phyloP scores from a whole-genome alignment of 306 rosid species.

The Casuarina cunninghamiana region DNA sequence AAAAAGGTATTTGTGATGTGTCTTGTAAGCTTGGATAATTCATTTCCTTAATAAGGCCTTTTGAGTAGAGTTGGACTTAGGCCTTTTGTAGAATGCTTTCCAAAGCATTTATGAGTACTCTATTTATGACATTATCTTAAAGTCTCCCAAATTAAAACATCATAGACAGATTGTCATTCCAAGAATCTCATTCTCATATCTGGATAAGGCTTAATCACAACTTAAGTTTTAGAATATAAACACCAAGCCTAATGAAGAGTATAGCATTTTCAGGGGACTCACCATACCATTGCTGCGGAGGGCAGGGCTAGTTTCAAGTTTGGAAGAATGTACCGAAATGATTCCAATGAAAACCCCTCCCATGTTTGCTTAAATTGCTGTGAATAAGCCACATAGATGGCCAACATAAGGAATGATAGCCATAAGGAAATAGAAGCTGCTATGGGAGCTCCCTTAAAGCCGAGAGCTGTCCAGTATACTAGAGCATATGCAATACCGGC shows the following conservation, averaged over 20 bases:
- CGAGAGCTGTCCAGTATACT: slow-evolving; percentile 46
- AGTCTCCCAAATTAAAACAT: no score
- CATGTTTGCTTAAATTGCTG: slow-evolving; percentile 58
- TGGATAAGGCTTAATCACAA: background rate
- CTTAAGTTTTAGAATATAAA: background rate
- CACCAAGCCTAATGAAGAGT: background rate
- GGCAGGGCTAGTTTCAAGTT: slow-evolving; percentile 68
- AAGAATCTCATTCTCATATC: no score
- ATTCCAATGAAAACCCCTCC: slow-evolving; percentile 62
- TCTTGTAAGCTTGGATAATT: no score
- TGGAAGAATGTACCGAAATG: slow-evolving; percentile 37
- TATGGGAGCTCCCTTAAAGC: slow-evolving; percentile 66
- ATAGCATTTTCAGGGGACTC: slow-evolving; percentile 24
- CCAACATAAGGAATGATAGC: slow-evolving; percentile 49
- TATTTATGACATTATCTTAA: no score
- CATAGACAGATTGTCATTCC: no score
- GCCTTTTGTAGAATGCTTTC: no score
- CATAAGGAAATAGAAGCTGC: slow-evolving; percentile 64
- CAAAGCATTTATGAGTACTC: no score
- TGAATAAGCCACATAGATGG: slow-evolving; percentile 36
- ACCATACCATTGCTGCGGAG: slow-evolving; percentile 83
- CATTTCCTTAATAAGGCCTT: no score
- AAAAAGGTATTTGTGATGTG: no score
- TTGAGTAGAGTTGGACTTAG: no score
- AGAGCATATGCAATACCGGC: slow-evolving; percentile 52